Base-by-base conservation (phyloP, 2,329 filamentous ascomycete species). In the Fusarium guadeloupense region DNA sequence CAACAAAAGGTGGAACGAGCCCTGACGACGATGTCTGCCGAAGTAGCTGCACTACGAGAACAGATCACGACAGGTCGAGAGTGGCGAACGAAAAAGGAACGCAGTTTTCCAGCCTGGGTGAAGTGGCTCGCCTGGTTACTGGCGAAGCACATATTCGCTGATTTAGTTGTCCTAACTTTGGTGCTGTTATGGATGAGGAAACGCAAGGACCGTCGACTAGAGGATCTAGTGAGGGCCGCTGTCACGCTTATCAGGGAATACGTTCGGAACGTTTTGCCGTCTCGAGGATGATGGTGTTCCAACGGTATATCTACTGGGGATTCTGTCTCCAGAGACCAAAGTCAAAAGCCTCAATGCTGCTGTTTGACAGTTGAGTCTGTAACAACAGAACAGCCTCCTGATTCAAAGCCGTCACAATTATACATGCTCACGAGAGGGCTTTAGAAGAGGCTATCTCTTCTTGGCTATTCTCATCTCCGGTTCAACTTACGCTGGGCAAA, bases 21-120 rank as follows among this genome's bases (percentile, higher is more conserved):
- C 19, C 82, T 98, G 52, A 91, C 94, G 51, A 91, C 93, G 68
- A 88, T 98, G 78, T 96, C 93, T 6, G 90, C 93, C 14, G 95
- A 99, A 76, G 87, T 99, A 26, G 93, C 95, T 2, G 95, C 95
- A 1, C 77, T 98, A 59, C 85, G 95, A 30, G 95, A 99, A 76
- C 93, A 98, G 72, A 89, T 98, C 66, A 89, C 92, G 48, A 85
- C 87, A 0, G 88, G 91, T 0, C 83, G 90, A 12, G 85, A 94
- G 64, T 90, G 90, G 78, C 85, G 85, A 59, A 83, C 85, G 16
- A 85, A 85, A 65, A 88, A 84, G 65, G 84, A 85, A 59, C 85
- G 85, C 59, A 88, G 85, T 48, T 75, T 90, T 20, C 82, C 86
- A 42, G 83, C 87, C 2, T 96, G 92, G 91, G 42, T 89, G 1